phyloP scores from a whole-genome alignment of 2,329 filamentous ascomycete species.

The Sclerotinia spermophila region DNA sequence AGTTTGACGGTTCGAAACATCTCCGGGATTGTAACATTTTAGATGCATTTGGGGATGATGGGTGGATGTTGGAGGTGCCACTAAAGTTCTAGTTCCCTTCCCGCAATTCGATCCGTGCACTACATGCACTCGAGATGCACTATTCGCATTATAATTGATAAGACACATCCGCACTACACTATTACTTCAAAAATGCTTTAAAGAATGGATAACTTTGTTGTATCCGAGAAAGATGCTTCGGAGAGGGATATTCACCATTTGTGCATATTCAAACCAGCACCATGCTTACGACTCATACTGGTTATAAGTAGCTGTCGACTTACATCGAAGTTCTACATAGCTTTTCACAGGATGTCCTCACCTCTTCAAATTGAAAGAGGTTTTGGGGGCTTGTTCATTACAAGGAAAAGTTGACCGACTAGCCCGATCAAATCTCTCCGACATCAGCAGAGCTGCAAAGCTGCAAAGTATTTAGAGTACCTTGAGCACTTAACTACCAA shows the following conservation, averaged over 20 bases:
- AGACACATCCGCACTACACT: neutral
- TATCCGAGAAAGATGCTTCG: neutral
- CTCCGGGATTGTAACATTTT: constrained; percentile 1
- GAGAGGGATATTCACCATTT: neutral
- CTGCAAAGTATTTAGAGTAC: neutral
- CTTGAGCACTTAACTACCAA: neutral
- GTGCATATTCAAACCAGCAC: no score
- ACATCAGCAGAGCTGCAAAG: constrained; percentile 1
- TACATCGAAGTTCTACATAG: neutral
- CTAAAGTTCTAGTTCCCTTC: constrained; percentile 11
- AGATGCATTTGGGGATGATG: neutral
- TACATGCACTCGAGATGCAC: no score
- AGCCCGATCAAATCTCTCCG: constrained; percentile 4
- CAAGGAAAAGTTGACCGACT: constrained; percentile 12
- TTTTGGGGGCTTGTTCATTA: neutral
- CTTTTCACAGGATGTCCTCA: neutral
- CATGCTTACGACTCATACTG: neutral
- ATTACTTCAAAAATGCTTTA: neutral
- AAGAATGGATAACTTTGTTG: neutral
- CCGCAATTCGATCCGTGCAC: constrained; percentile 17
- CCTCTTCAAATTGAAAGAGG: neutral
- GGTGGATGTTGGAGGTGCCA: neutral
- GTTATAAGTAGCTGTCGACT: neutral
- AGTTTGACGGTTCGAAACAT: neutral
- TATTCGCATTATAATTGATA: constrained; percentile 2